A percentile compares a stretch with the other conserved stretches of the same genome.
Conservation (phyloP, 2,329 filamentous ascomycete species). For the Calycina herbarum region DNA sequence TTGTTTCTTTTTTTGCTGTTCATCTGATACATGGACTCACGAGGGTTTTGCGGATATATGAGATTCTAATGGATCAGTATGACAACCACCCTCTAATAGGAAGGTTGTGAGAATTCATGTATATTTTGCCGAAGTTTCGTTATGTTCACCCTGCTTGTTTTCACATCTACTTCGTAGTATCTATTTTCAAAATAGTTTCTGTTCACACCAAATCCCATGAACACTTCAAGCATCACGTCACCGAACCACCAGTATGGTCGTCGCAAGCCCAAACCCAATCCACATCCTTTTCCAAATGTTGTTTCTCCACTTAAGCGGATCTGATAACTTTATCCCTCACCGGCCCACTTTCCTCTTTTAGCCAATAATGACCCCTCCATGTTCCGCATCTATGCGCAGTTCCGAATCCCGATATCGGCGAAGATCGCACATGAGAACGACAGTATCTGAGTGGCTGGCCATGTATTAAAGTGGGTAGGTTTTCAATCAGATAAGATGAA, state of each 20-base stretch:
- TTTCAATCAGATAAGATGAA: conserved; percentile 14
- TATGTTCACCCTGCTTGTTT: not conserved
- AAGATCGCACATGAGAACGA: not conserved
- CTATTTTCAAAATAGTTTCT: not conserved
- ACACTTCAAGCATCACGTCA: not conserved
- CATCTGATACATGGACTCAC: no score
- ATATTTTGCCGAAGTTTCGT: not conserved
- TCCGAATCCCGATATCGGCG: conserved; percentile 5
- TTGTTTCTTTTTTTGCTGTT: not conserved
- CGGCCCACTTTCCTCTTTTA: not conserved
- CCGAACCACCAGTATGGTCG: not conserved
- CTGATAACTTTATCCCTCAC: conserved; percentile 13
- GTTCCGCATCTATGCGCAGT: conserved; percentile 1
- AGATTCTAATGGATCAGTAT: no score
- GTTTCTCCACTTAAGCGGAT: conserved; percentile 3
- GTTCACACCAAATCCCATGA: not conserved
- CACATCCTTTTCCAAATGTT: not conserved
- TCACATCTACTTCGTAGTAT: not conserved
- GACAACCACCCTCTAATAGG: no score
- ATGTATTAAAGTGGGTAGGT: not conserved
- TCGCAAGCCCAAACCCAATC: no score
- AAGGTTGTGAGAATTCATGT: not conserved
- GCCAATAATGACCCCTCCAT: not conserved
- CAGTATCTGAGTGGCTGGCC: not conserved
- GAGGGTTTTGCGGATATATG: no score